phyloP scores from a whole-genome alignment of 768 basidiomycete genomes.

The Amylocystis lapponica region DNA sequence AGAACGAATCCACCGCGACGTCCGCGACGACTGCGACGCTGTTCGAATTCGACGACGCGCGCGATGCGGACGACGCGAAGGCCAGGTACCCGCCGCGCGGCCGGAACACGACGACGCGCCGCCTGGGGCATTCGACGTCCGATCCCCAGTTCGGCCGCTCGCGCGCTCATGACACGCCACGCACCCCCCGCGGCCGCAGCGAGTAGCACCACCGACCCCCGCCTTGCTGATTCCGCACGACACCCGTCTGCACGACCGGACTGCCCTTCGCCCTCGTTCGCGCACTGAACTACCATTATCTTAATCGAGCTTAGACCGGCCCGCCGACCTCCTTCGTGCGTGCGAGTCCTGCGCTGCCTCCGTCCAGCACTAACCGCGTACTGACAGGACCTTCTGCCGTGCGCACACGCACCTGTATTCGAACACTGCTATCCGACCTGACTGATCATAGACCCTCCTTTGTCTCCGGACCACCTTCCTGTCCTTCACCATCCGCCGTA shows the following conservation, averaged over 20 bases:
- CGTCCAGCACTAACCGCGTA: too few species aligned
- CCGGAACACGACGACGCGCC: constrained; percentile 19
- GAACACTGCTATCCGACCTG: neutral
- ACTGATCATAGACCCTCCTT: constrained; percentile 5
- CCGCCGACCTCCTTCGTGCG: constrained; percentile 8
- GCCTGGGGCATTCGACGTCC: constrained; percentile 24
- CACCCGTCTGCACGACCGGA: neutral
- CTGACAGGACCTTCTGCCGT: too few species aligned
- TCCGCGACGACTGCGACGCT: constrained; percentile 24
- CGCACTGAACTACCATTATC: constrained; percentile 11
- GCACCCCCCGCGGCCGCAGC: constrained; percentile 11
- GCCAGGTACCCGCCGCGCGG: constrained; percentile 17
- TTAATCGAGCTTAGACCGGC: constrained; percentile 12
- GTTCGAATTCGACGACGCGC: constrained; percentile 14
- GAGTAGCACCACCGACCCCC: constrained; percentile 4
- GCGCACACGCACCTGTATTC: too few species aligned
- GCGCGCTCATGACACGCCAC: constrained; percentile 10
- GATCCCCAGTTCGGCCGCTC: constrained; percentile 18
- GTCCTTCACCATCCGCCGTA: too few species aligned
- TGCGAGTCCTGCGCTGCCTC: too few species aligned
- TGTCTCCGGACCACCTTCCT: neutral
- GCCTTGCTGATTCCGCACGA: neutral
- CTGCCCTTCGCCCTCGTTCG: neutral
- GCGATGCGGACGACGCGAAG: constrained; percentile 12
- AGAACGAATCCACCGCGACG: constrained; percentile 3